Evolutionary conservation across 2,329 filamentous ascomycete species (phyloP).

Genomic region (Cladophialophora yegresii): DNA sequence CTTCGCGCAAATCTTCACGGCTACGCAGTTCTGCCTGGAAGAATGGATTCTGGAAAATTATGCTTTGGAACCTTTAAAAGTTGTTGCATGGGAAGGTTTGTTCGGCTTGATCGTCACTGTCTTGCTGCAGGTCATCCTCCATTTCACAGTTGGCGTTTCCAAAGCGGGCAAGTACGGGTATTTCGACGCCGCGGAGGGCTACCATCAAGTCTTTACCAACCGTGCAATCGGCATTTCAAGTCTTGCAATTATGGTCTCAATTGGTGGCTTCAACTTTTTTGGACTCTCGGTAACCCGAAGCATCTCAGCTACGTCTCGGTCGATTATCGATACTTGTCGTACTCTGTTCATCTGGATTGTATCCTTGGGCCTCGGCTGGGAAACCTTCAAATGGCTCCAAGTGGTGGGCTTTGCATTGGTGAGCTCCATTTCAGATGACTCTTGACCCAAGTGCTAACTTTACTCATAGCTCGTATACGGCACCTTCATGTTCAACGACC

Average conservation of each 20-base stretch:
- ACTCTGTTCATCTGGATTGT: conserved; percentile 99
- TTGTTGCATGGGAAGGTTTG: conserved; percentile 94
- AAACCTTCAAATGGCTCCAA: conserved; percentile 96
- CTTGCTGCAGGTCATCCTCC: conserved; percentile 75
- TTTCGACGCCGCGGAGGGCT: conserved; percentile 86
- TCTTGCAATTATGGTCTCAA: conserved; percentile 93
- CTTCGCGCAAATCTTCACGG: conserved; percentile 93
- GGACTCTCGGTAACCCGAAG: conserved; percentile 86
- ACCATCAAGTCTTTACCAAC: conserved; percentile 75
- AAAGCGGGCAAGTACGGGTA: conserved; percentile 74
- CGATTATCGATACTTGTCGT: conserved; percentile 94
- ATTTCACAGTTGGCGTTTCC: conserved; percentile 74
- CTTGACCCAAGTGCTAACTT: conserved; percentile 4
- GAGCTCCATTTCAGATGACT: conserved; percentile 9
- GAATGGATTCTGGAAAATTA: conserved; percentile 86
- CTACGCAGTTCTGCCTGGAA: conserved; percentile 92
- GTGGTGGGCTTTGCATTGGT: conserved; percentile 77
- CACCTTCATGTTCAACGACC: conserved; percentile 93
- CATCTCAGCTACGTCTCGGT: conserved; percentile 89
- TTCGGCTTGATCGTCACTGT: conserved; percentile 85
- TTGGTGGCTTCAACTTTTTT: conserved; percentile 99
- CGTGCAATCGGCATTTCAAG: conserved; percentile 73
- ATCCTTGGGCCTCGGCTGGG: conserved; percentile 90
- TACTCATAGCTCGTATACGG: conserved; percentile 74
- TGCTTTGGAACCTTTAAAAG: conserved; percentile 78